These are phyloP conservation scores for Diaporthe amygdali DNA, from an alignment of 2,329 filamentous ascomycete genomes.

Conservation along the genomic window DNA sequence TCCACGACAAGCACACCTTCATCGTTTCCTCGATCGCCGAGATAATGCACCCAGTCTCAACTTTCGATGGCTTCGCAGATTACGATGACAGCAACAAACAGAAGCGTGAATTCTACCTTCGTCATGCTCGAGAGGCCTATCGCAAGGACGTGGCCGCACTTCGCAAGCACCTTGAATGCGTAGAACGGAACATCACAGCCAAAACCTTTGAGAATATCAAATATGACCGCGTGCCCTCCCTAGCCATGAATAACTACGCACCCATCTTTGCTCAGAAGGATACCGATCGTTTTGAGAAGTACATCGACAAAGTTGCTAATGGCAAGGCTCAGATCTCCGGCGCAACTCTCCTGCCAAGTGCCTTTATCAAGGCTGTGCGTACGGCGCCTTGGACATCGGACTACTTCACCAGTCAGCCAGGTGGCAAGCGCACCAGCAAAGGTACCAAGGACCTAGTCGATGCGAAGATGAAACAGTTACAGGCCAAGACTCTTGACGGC, in stretches of 20 bases:
- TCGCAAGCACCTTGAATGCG: slow-evolving; percentile 56
- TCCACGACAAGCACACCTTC: slow-evolving; percentile 64
- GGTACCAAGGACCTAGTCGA: slow-evolving; percentile 31
- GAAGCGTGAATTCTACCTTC: slow-evolving; percentile 56
- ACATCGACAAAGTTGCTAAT: slow-evolving; percentile 51
- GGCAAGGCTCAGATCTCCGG: slow-evolving; percentile 59
- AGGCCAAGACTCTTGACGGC: slow-evolving; percentile 46
- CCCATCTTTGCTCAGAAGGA: slow-evolving; percentile 57
- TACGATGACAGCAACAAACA: slow-evolving; percentile 33
- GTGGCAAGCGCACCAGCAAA: slow-evolving; percentile 3
- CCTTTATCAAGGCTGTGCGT: slow-evolving; percentile 42
- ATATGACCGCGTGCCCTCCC: slow-evolving; percentile 60
- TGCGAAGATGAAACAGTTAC: slow-evolving; percentile 37
- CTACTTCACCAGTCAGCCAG: too few relatives aligned
- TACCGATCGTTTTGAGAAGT: slow-evolving; percentile 50
- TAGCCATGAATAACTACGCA: slow-evolving; percentile 61
- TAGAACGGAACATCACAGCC: slow-evolving; percentile 56
- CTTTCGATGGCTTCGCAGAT: slow-evolving; percentile 37
- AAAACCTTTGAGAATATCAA: slow-evolving; percentile 55
- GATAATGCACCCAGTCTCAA: slow-evolving; percentile 48
- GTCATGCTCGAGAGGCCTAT: slow-evolving; percentile 58
- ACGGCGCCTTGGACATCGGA: neutral
- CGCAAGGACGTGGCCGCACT: slow-evolving; percentile 57
- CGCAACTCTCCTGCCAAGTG: slow-evolving; percentile 58
- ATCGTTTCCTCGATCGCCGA: slow-evolving; percentile 63